Evolutionary conservation across 192 early-diverging fungal genomes (phyloP).

Genomic region (Cladochytrium replicatum): DNA sequence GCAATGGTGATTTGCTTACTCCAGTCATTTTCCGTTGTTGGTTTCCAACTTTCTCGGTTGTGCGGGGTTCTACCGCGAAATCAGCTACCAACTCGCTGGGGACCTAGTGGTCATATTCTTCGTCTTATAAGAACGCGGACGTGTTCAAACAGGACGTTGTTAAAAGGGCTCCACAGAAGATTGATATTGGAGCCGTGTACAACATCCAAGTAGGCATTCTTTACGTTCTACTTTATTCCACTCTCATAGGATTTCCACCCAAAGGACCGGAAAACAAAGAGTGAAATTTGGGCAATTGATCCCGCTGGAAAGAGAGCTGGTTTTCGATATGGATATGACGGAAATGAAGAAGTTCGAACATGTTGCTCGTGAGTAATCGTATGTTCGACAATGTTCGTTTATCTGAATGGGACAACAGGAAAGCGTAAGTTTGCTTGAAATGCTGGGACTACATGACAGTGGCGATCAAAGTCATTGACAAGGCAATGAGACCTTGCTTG

Average conservation of each 20-base stretch:
- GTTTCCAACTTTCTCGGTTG: slow-evolving; percentile 53
- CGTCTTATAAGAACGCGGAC: slow-evolving; percentile 60
- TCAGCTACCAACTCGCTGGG: slow-evolving; percentile 72
- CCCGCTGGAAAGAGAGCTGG: slow-evolving; percentile 78
- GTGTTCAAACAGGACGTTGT: slow-evolving; percentile 68
- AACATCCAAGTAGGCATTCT: slow-evolving; percentile 45
- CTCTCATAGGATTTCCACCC: slow-evolving; percentile 41
- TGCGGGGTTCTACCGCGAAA: slow-evolving; percentile 93
- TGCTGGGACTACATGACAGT: slow-evolving; percentile 95
- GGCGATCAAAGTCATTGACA: slow-evolving; percentile 79
- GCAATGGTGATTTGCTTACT: slow-evolving; percentile 31
- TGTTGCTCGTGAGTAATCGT: slow-evolving; percentile 61
- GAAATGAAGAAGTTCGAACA: slow-evolving; percentile 94
- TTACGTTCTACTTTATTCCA: not conserved
- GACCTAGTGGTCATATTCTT: slow-evolving; percentile 82
- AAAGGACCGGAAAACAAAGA: slow-evolving; percentile 70
- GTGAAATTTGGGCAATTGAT: slow-evolving; percentile 59
- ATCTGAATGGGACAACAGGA: slow-evolving; percentile 29
- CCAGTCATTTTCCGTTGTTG: not conserved
- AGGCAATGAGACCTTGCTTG: slow-evolving; percentile 32
- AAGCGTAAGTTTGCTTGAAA: slow-evolving; percentile 73
- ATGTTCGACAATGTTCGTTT: not conserved
- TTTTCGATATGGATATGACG: slow-evolving; percentile 99
- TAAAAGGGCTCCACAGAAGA: slow-evolving; percentile 74
- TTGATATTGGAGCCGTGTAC: slow-evolving; percentile 97